A percentile compares a stretch with the other conserved stretches of the same genome.
These are phyloP conservation scores for Cytospora schulzeri DNA, from an alignment of 2,329 filamentous ascomycete species.

Conservation along the genomic window DNA sequence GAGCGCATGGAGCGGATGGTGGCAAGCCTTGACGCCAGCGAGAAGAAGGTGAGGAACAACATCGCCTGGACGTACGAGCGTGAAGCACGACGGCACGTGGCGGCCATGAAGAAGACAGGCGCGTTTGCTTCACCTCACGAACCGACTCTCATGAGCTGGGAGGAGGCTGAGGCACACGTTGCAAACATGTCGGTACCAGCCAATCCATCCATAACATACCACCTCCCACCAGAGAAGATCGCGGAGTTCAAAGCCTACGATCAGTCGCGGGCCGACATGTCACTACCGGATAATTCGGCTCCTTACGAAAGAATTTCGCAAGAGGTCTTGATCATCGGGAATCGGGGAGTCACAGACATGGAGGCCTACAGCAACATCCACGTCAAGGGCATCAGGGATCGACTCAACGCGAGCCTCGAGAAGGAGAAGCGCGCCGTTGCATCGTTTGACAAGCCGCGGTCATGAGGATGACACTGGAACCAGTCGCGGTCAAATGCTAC, in stretches of 20 bases:
- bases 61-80: conserved; percentile 39
- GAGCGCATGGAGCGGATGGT: conserved; percentile 36
- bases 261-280: background rate
- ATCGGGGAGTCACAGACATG: conserved; percentile 15
- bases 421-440: conserved; percentile 17
- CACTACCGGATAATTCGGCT: conserved; percentile 1
- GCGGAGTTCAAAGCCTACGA: conserved; percentile 17
- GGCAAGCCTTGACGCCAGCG: conserved; percentile 37
- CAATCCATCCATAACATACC: conserved; percentile 31
- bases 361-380: conserved; percentile 23
- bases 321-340: conserved; percentile 20
- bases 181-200: conserved; percentile 34
- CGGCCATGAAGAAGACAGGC: conserved; percentile 28
- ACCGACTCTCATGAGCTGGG: conserved; percentile 24
- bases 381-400: conserved; percentile 21
- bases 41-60: conserved; percentile 36
- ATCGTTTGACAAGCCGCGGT: conserved; percentile 1
- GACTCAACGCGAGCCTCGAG: conserved; percentile 19
- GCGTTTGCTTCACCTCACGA: conserved; percentile 18
- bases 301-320: conserved; percentile 19
- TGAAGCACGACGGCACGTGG: conserved; percentile 37
- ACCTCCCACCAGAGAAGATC: conserved; percentile 21
- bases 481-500: background rate
- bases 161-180: conserved; percentile 35
- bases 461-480: background rate